These are phyloP conservation scores for Phoenix dactylifera DNA, from an alignment of 176 grass and related monocot genomes.

Conservation along the genomic window DNA sequence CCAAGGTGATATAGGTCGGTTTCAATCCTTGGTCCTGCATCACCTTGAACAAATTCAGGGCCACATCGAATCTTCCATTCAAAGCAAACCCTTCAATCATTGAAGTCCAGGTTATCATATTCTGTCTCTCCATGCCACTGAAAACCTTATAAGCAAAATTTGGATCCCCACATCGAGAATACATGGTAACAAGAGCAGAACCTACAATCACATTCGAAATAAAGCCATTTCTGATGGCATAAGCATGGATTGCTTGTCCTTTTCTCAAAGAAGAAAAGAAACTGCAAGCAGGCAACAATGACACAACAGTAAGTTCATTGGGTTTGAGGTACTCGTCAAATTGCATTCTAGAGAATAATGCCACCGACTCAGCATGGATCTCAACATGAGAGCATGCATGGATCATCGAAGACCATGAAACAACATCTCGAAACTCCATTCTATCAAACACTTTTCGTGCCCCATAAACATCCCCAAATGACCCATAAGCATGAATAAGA, in stretches of 20 bases:
- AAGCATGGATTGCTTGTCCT: constrained; percentile 18
- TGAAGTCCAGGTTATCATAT: constrained; percentile 16
- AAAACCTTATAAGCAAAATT: constrained; percentile 9
- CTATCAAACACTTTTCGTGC: constrained; percentile 12
- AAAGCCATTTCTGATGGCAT: constrained; percentile 10
- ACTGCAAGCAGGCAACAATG: constrained; percentile 14
- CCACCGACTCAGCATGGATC: constrained; percentile 8
- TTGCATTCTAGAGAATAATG: constrained; percentile 17
- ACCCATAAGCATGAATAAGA: constrained; percentile 16
- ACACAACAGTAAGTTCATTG: constrained; percentile 21
- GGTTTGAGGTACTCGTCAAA: constrained; percentile 1
- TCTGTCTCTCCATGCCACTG: constrained; percentile 2
- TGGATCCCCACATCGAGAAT: constrained; percentile 17
- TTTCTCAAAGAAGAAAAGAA: constrained; percentile 25
- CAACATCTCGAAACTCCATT: constrained; percentile 13
- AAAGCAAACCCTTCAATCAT: constrained; percentile 20
- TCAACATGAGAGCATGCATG: constrained; percentile 5
- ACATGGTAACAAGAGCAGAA: constrained; percentile 12
- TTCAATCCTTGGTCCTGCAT: constrained; percentile 3
- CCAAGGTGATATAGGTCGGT: constrained; percentile 9
- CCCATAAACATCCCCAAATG: background rate
- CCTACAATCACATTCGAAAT: constrained; percentile 4
- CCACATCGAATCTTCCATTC: constrained; percentile 6
- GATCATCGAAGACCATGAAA: constrained; percentile 14
- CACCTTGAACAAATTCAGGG: constrained; percentile 9